phyloP scores from a whole-genome alignment of 2,329 filamentous ascomycete species.

The Macrophomina phaseolina region DNA sequence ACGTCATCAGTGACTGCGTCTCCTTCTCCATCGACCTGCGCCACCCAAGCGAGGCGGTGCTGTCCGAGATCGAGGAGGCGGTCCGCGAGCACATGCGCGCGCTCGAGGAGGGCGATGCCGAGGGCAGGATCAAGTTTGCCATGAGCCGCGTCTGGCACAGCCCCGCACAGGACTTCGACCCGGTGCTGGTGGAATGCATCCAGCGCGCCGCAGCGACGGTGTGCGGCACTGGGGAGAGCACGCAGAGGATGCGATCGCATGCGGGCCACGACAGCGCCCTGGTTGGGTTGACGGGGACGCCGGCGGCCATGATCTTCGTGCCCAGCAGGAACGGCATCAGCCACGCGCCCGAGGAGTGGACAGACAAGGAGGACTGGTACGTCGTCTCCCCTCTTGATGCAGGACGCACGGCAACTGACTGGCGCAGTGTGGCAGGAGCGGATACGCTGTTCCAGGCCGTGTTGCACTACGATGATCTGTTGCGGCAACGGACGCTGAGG shows the following conservation, averaged over 20 bases:
- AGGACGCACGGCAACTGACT: no score
- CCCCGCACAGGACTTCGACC: slow-evolving; percentile 59
- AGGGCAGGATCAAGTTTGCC: slow-evolving; percentile 25
- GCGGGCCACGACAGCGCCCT: slow-evolving; percentile 66
- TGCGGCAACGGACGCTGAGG: no score
- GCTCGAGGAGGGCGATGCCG: slow-evolving; percentile 32
- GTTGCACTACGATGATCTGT: no score
- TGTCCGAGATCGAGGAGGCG: slow-evolving; percentile 33
- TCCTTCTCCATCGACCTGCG: slow-evolving; percentile 36
- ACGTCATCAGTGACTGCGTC: slow-evolving; percentile 32
- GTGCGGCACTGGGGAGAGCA: slow-evolving; percentile 59
- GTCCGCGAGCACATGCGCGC: slow-evolving; percentile 35
- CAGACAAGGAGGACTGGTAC: no score
- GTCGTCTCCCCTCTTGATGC: no score
- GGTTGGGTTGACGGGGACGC: slow-evolving; percentile 46
- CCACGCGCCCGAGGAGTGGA: slow-evolving; percentile 46
- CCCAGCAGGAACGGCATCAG: slow-evolving; percentile 46
- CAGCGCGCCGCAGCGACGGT: slow-evolving; percentile 58
- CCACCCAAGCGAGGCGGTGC: slow-evolving; percentile 37
- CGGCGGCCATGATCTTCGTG: slow-evolving; percentile 48
- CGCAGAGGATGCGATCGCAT: slow-evolving; percentile 65
- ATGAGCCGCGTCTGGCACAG: slow-evolving; percentile 36
- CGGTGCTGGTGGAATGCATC: slow-evolving; percentile 70
- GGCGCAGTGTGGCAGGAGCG: no score
- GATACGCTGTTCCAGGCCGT: no score